Base-by-base conservation (phyloP, 2,329 filamentous ascomycete genomes). In the Septoria petroselini region DNA sequence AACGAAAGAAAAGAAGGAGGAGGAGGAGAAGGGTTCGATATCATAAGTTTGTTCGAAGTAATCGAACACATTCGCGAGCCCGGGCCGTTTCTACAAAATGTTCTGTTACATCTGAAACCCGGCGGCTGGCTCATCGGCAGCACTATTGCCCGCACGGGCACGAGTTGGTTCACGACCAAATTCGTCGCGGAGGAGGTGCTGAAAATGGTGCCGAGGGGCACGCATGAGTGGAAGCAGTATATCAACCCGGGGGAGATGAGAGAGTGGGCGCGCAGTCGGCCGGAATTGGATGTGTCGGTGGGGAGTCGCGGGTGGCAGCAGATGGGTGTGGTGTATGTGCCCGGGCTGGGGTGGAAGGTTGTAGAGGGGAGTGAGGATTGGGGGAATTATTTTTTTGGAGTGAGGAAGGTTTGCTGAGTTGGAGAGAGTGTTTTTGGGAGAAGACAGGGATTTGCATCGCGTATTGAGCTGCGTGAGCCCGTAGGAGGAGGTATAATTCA, bases 171-270 rank as follows among this genome's bases (percentile, higher is more conserved):
- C 39, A 90, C 91, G 9, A 98, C 94, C 2, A 95, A 95, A 63
- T 73, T 97, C 18, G 78, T 95, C 56, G 93, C 93, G 0, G 93
- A 98, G 73, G 88, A 93, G 71, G 67, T 96, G 50, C 62, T 95
- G 66, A 77, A 87, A 4, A 88, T 97, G 54, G 93, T 98, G 49
- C 93, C 93, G 7, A 81, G 80, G 57, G 93, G 93, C 1, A 98
- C 93, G 39, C 93, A 98, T 71, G 90, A 96, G 68, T 98, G 93
- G 93, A 77, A 78, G 55, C 95, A 97, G 73, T 98, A 97, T 71
- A 84, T 98, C 59, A 93, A 96, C 65, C 86, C 88, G 57, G 75
- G 80, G 11, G 91, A 97, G 76, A 68, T 95, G 65, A 66, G 70
- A 58, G 65, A 58, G 3, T 78, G 74, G 71, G 75, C 75, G 56